phyloP scores from a whole-genome alignment of 208 protist species.

The Leishmania mexicana region DNA sequence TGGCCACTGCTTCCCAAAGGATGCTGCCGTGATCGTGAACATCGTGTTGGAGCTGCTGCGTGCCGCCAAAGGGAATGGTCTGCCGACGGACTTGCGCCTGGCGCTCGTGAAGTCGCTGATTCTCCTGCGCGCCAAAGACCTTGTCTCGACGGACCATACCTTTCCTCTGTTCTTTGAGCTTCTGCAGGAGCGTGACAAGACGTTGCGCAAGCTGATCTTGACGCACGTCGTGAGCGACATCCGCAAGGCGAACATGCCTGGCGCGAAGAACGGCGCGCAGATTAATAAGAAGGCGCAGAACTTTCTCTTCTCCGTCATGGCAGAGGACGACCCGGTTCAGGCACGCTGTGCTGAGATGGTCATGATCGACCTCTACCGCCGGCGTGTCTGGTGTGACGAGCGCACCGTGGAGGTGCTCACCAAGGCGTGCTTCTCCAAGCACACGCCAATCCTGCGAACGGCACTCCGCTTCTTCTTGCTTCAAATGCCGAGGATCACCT shows the following conservation, averaged over 20 bases:
- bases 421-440: slow-evolving; percentile 93
- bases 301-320: slow-evolving; percentile 95
- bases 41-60: slow-evolving; percentile 91
- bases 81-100: slow-evolving; percentile 84
- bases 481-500: slow-evolving; percentile 85
- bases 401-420: slow-evolving; percentile 96
- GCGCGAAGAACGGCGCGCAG: slow-evolving; percentile 84
- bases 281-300: slow-evolving; percentile 95
- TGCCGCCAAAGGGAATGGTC: slow-evolving; percentile 66
- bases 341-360: slow-evolving; percentile 95
- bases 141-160: slow-evolving; percentile 84
- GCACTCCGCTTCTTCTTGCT: slow-evolving; percentile 97
- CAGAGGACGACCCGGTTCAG: slow-evolving; percentile 91
- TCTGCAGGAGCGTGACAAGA: slow-evolving; percentile 96
- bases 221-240: slow-evolving; percentile 96
- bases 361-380: slow-evolving; percentile 98
- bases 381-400: slow-evolving; percentile 94
- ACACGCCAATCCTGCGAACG: slow-evolving; percentile 92
- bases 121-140: slow-evolving; percentile 93
- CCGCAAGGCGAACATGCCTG: slow-evolving; percentile 91
- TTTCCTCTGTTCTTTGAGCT: slow-evolving; percentile 96
- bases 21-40: slow-evolving; percentile 70
- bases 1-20: slow-evolving; percentile 89
- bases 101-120: slow-evolving; percentile 93
- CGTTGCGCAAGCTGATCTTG: slow-evolving; percentile 84